phyloP scores from a whole-genome alignment of 345 rosid genomes.

The Syzygium grande region DNA sequence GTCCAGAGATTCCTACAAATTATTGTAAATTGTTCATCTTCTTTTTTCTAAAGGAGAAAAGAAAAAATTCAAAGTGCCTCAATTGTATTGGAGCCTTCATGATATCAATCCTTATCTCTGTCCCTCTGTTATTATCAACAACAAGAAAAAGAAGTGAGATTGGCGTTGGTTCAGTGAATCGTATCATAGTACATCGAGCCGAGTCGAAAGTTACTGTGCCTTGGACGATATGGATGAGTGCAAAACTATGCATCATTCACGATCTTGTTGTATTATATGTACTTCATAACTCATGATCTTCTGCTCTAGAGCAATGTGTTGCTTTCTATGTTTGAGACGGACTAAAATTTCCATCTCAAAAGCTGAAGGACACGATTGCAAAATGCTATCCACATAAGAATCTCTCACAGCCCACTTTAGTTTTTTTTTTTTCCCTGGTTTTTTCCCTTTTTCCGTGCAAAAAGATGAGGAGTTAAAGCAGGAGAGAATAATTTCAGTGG shows the following conservation, averaged over 20 bases:
- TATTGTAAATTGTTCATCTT: not conserved
- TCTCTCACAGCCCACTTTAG: not conserved
- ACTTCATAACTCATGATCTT: not conserved
- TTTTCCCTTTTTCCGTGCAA: not conserved
- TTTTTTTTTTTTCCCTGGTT: not conserved
- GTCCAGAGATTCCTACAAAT: not conserved
- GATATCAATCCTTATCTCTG: constrained; percentile 3
- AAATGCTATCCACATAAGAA: not conserved
- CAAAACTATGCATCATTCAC: not conserved
- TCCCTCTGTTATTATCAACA: constrained; percentile 28
- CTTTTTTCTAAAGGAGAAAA: not conserved
- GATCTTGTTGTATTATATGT: not conserved
- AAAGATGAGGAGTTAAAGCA: not conserved
- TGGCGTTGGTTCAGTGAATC: not conserved
- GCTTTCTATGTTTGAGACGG: not conserved
- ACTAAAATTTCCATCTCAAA: not conserved
- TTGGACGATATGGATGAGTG: not conserved
- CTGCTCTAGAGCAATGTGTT: not conserved
- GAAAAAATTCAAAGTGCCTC: not conserved
- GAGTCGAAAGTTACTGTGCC: not conserved
- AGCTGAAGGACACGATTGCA: not conserved
- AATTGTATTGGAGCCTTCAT: not conserved
- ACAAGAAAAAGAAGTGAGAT: not conserved
- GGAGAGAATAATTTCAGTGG: not conserved
- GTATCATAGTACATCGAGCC: not conserved